phyloP scores from a whole-genome alignment of 805 yeast genomes.

The Yarrowia sp. region DNA sequence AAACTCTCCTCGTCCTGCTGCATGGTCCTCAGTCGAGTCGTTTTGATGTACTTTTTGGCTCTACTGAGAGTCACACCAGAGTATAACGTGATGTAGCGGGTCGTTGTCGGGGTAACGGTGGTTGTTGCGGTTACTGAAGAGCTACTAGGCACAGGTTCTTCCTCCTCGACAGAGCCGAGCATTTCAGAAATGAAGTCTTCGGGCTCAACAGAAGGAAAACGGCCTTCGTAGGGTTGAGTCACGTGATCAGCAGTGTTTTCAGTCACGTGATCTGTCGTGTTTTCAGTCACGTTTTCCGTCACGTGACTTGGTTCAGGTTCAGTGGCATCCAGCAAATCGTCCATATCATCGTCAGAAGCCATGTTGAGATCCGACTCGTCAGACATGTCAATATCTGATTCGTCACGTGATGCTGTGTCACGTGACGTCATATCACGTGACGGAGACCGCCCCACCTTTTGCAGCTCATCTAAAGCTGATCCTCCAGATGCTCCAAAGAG shows the following conservation, averaged over 20 bases:
- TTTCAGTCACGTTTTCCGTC: neutral
- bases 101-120: neutral
- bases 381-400: neutral
- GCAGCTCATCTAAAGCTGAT: neutral
- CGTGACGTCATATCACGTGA: neutral
- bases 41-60: neutral
- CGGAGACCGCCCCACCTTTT: neutral
- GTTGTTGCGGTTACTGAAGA: neutral
- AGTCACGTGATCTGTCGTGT: neutral
- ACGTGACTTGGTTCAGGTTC: too few relatives aligned
- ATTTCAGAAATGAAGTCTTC: neutral
- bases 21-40: neutral
- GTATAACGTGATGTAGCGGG: neutral
- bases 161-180: neutral
- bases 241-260: neutral
- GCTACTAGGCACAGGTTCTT: neutral
- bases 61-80: neutral
- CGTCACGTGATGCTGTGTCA: neutral
- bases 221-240: neutral
- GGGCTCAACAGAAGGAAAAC: neutral
- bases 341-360: neutral
- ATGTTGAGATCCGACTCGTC: neutral
- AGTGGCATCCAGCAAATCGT: neutral
- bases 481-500: neutral
- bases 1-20: constrained; percentile 7